These are phyloP conservation scores for Diaporthe helianthi DNA, from an alignment of 2,329 filamentous ascomycete genomes.

Conservation along the genomic window DNA sequence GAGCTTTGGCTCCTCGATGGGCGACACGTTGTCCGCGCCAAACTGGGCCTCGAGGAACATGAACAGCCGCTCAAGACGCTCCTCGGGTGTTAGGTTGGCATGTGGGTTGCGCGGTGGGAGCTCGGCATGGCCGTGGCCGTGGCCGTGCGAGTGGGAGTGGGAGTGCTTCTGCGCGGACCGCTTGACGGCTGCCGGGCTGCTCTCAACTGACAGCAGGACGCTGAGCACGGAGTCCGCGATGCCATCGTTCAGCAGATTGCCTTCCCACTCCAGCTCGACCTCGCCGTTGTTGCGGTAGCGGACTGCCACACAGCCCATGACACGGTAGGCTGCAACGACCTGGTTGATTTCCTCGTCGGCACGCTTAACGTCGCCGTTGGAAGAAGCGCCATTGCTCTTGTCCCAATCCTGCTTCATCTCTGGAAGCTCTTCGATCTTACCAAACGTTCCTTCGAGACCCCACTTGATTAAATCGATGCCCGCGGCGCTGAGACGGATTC, in stretches of 20 bases:
- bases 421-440: conserved; percentile 75
- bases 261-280: conserved; percentile 95
- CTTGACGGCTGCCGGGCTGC: conserved; percentile 92
- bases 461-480: conserved; percentile 91
- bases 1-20: conserved; percentile 72
- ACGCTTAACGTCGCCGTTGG: conserved; percentile 43
- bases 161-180: conserved; percentile 58
- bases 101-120: conserved; percentile 72
- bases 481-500: conserved; percentile 84
- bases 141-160: conserved; percentile 57
- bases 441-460: conserved; percentile 94
- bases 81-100: conserved; percentile 72
- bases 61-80: conserved; percentile 84
- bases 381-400: conserved; percentile 41
- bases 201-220: conserved; percentile 89
- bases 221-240: conserved; percentile 98
- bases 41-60: conserved; percentile 99
- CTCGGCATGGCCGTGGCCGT: conserved; percentile 46
- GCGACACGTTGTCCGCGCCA: conserved; percentile 79
- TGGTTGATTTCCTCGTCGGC: conserved; percentile 70
- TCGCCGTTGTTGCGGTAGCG: conserved; percentile 78
- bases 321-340: conserved; percentile 64
- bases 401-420: conserved; percentile 50
- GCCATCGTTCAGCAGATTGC: conserved; percentile 95
- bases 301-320: conserved; percentile 94